Evolutionary conservation across 2,329 filamentous ascomycete genomes (phyloP), one percentile per base, ranked within the genome.

Genomic region (Ustulina deusta): DNA sequence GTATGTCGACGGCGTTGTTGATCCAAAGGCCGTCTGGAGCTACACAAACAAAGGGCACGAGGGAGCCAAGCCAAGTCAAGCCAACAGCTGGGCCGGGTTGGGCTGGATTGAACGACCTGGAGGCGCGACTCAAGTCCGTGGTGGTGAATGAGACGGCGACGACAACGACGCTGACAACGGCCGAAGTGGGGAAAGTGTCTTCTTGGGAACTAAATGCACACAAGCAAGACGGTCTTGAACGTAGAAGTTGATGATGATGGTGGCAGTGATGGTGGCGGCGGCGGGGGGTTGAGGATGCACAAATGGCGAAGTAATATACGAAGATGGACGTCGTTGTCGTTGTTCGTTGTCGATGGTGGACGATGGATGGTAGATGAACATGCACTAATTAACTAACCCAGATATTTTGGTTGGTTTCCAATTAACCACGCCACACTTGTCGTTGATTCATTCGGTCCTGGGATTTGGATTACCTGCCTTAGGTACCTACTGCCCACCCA

Each of bases 391-490:
- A 6, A 36, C 6, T 11, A 36, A 6, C 11, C 11, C 6, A 36
- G 11, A 11, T 36, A 40, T 40, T 6, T 4, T 38, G 52, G 20
- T 40, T 38, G 34, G 22, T 27, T 55, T 17, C 22, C 46, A 49
- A 27, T 34, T 11, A 54, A 34, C 44, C 57, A 62, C 66, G 54
- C 66, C 66, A 66, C 66, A 69, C 66, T 66, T 66, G 66, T 69
- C 63, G 66, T 69, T 36, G 52, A 63, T 66, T 69, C 63, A 69
- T 69, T 69, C 59, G 58, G 54, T 27, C 46, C 27, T 42, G 42
- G 36, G 48, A 36, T 57, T 61, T 51, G 49, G 38, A 55, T 36
- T 52, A 15, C 7, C 17, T 40, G 38, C 38, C 13, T 15, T 13
- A 40, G n/a, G n/a, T n/a, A n/a, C n/a, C n/a, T n/a, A n/a, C n/a